Percentiles rank a stretch among this genome's conserved stretches.
Evolutionary conservation across 1,284 basidiomycete genomes (phyloP).

Genomic region (Retiboletus flavoniger): DNA sequence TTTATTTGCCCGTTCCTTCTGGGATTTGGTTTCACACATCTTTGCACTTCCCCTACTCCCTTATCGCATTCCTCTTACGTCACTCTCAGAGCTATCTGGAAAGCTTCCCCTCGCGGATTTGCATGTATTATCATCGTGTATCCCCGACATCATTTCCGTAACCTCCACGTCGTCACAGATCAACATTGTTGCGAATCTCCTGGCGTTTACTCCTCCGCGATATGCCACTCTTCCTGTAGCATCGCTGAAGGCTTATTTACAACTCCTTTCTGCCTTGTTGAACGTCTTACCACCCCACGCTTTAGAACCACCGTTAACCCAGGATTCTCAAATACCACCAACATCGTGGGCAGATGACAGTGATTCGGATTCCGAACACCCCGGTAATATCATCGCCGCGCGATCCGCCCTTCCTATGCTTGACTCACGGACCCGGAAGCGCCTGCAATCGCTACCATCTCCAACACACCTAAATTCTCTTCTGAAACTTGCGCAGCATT

Average conservation of each 20-base stretch:
- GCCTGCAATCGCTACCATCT: conserved; percentile 50
- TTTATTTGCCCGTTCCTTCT: conserved; percentile 34
- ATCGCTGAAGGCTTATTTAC: conserved; percentile 55
- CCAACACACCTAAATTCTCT: conserved; percentile 53
- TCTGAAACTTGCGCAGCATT: conserved; percentile 39
- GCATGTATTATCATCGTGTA: conserved; percentile 28
- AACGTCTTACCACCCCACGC: conserved; percentile 51
- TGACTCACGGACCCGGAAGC: conserved; percentile 56
- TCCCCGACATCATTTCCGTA: conserved; percentile 25
- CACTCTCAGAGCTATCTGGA: conserved; percentile 46
- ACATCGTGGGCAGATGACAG: conserved; percentile 34
- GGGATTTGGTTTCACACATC: conserved; percentile 46
- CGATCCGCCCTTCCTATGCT: conserved; percentile 40
- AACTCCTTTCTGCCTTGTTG: conserved; percentile 51
- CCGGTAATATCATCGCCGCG: conserved; percentile 39
- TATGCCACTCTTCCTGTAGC: conserved; percentile 46
- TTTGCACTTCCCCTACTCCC: conserved; percentile 65
- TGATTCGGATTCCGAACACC: conserved; percentile 32
- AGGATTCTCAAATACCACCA: conserved; percentile 19
- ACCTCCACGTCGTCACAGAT: conserved; percentile 38
- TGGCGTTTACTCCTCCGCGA: conserved; percentile 57
- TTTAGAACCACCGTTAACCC: conserved; percentile 45
- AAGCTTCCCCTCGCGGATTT: conserved; percentile 46
- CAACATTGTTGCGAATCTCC: conserved; percentile 66
- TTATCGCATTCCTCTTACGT: conserved; percentile 60